These are phyloP conservation scores for Stagonosporopsis vannaccii DNA, from an alignment of 2,329 filamentous ascomycete species.

Conservation along the genomic window DNA sequence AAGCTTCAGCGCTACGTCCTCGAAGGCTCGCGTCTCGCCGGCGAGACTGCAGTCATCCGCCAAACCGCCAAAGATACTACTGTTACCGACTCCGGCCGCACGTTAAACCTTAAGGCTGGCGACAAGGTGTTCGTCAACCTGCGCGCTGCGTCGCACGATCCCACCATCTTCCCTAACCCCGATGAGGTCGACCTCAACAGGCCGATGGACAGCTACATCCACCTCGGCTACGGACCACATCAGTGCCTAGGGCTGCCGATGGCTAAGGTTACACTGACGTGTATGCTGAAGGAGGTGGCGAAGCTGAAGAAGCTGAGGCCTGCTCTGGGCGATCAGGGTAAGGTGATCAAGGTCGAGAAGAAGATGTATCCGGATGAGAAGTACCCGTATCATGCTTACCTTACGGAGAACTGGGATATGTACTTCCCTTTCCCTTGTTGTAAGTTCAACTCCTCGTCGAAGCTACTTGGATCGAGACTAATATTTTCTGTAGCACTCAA, in stretches of 20 bases:
- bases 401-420: constrained; percentile 58
- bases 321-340: constrained; percentile 49
- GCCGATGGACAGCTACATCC: constrained; percentile 53
- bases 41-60: constrained; percentile 54
- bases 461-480: neutral
- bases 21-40: constrained; percentile 54
- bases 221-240: constrained; percentile 54
- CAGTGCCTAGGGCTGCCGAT: constrained; percentile 55
- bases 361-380: constrained; percentile 33
- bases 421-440: constrained; percentile 57
- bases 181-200: constrained; percentile 50
- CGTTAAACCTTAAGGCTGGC: constrained; percentile 44
- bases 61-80: constrained; percentile 42
- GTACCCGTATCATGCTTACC: constrained; percentile 53
- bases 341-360: constrained; percentile 54
- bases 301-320: constrained; percentile 49
- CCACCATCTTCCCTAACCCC: constrained; percentile 52
- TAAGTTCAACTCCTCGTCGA: constrained; percentile 39
- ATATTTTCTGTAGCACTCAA: constrained; percentile 36
- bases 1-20: constrained; percentile 60
- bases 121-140: constrained; percentile 55
- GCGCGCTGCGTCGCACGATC: constrained; percentile 52
- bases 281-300: constrained; percentile 56
- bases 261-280: constrained; percentile 53
- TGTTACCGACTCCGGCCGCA: constrained; percentile 43